Percentiles rank a stretch among this genome's conserved stretches.
phyloP scores from a whole-genome alignment of 78 protist genomes.

The Cyanophora paradoxa region DNA sequence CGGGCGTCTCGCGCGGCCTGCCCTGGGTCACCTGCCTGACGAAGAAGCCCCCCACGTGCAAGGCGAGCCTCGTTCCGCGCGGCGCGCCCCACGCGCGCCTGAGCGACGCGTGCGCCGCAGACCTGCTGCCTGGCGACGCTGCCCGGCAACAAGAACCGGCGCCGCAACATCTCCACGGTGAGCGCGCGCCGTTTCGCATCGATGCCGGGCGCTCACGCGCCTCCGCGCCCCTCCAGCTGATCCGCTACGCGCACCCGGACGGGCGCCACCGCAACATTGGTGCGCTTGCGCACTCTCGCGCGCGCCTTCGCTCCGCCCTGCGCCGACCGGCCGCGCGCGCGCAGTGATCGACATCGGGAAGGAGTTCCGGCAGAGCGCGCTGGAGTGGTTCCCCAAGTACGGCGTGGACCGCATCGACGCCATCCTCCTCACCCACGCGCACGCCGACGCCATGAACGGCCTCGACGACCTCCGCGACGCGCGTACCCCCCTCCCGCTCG shows the following conservation, averaged over 20 bases:
- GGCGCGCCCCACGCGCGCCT: background rate
- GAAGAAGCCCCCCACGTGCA: too few species aligned
- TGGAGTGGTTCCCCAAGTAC: background rate
- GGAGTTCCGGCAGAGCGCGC: background rate
- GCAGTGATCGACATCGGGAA: constrained; percentile 27
- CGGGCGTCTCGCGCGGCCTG: too few species aligned
- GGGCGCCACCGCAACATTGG: background rate
- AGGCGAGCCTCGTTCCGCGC: background rate
- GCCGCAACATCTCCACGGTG: background rate
- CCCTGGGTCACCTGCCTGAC: too few species aligned
- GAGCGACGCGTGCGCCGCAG: background rate
- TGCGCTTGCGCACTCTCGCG: too few species aligned
- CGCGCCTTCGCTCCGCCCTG: too few species aligned
- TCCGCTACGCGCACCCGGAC: background rate
- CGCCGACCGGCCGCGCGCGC: too few species aligned
- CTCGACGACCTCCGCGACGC: constrained; percentile 39
- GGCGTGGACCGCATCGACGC: constrained; percentile 15
- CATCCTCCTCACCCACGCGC: constrained; percentile 31
- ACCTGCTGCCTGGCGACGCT: background rate
- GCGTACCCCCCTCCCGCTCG: too few species aligned
- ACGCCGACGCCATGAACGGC: constrained; percentile 26
- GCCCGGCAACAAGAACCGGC: background rate
- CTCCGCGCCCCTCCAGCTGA: too few species aligned
- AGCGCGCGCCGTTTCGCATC: too few species aligned
- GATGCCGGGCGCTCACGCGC: too few species aligned